Conservation (phyloP, 2,329 filamentous ascomycete species). For the Hypoxylon sp. region DNA sequence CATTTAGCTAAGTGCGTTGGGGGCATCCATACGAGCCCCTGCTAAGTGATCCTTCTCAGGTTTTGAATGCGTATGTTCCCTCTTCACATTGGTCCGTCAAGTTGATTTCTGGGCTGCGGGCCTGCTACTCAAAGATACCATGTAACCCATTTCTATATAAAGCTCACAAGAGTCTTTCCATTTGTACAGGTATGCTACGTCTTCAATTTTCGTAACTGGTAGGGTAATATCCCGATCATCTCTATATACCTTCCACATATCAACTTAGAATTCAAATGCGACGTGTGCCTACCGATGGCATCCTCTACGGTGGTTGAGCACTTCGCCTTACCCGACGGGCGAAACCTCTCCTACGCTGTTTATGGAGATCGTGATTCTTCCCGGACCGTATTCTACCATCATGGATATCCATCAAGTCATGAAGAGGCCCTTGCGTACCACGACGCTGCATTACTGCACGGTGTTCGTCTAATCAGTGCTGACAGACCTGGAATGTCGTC, state of each 20-base stretch:
- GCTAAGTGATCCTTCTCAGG: not conserved
- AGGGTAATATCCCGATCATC: no score
- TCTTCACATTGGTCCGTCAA: no score
- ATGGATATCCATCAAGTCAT: slow-evolving; percentile 53
- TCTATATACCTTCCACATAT: no score
- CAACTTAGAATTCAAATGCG: not conserved
- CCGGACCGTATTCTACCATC: slow-evolving; percentile 51
- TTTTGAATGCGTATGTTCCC: not conserved
- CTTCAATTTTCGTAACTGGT: not conserved
- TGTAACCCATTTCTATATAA: no score
- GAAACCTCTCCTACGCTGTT: slow-evolving; percentile 51
- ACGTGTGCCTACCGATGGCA: not conserved
- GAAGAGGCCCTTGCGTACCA: slow-evolving; percentile 45
- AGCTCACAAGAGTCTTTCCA: no score
- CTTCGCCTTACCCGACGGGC: slow-evolving; percentile 50
- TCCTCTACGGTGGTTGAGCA: not conserved
- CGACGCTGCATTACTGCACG: slow-evolving; percentile 27
- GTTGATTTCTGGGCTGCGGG: not conserved
- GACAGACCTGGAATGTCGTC: slow-evolving; percentile 55
- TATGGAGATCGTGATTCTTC: slow-evolving; percentile 46
- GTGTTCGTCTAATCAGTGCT: slow-evolving; percentile 51
- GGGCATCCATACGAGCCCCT: not conserved
- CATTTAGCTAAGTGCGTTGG: not conserved
- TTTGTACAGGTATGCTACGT: no score
- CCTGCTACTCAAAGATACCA: no score